Percentiles rank a stretch among this genome's conserved stretches.
Conservation (phyloP, 2,329 filamentous ascomycete genomes). For the Ceratocystis destructans region DNA sequence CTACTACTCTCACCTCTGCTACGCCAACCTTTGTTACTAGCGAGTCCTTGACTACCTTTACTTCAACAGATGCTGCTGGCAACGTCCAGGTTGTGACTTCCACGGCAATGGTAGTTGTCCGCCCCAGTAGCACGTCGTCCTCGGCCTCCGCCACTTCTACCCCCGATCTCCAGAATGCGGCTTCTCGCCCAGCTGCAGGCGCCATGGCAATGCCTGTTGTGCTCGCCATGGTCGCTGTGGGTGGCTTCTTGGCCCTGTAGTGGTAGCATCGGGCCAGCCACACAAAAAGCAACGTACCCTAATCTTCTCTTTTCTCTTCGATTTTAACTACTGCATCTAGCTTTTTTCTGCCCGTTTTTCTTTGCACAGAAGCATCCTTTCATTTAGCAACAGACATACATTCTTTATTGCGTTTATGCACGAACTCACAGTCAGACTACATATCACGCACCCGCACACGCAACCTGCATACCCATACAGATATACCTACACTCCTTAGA, state of each 20-base stretch:
- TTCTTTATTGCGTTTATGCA: background rate
- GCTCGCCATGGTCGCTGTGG: slow-evolving; percentile 22
- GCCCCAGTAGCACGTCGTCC: slow-evolving; percentile 25
- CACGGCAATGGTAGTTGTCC: slow-evolving; percentile 37
- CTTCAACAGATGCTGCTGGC: slow-evolving; percentile 35
- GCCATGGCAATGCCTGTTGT: slow-evolving; percentile 4
- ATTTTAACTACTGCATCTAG: background rate
- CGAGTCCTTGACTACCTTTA: slow-evolving; percentile 29
- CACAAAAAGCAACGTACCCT: background rate
- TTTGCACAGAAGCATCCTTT: background rate
- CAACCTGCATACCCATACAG: background rate
- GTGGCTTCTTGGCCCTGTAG: slow-evolving; percentile 19
- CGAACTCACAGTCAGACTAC: background rate
- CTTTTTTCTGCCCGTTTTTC: background rate
- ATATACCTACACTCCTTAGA: slow-evolving; percentile 1
- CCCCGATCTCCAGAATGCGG: slow-evolving; percentile 29
- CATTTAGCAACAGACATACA: background rate
- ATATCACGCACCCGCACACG: background rate
- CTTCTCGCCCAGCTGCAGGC: slow-evolving; percentile 22
- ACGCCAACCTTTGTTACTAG: slow-evolving; percentile 26
- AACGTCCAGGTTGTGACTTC: slow-evolving; percentile 34
- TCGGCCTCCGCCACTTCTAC: slow-evolving; percentile 23
- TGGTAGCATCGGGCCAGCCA: background rate
- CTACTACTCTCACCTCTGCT: slow-evolving; percentile 24
- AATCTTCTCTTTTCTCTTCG: background rate